Evolutionary conservation across 1,139 yeast species (phyloP).

Genomic region (Candida sojae): DNA sequence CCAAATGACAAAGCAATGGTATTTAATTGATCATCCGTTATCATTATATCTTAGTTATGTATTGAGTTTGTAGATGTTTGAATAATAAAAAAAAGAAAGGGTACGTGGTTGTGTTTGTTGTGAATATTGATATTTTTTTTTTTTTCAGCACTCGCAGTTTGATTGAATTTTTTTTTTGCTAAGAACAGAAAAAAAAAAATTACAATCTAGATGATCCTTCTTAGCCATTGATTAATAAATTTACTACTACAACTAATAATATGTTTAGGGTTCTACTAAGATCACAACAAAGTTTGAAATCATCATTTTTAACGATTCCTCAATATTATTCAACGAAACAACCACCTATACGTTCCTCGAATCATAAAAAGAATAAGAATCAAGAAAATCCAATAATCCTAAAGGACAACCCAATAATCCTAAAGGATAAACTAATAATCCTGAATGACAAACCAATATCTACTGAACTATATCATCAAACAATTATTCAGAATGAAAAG

Average conservation of each 20-base stretch:
- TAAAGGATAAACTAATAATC: no score
- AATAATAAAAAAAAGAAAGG: neutral
- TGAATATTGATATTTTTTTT: neutral
- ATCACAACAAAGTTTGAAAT: neutral
- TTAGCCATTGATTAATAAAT: neutral
- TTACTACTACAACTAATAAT: neutral
- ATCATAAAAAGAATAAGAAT: neutral
- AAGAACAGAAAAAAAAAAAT: neutral
- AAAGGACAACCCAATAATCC: no score
- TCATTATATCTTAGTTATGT: constrained; percentile 46
- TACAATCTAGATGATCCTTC: neutral
- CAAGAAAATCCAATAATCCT: neutral
- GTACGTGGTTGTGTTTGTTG: neutral
- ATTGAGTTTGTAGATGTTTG: neutral
- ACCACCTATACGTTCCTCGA: neutral
- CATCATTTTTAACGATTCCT: neutral
- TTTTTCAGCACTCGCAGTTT: neutral
- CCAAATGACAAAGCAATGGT: constrained; percentile 77
- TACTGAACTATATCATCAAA: neutral
- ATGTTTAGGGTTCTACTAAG: neutral
- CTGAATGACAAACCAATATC: neutral
- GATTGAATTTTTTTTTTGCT: neutral
- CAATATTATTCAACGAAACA: neutral
- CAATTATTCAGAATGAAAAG: constrained; percentile 1
- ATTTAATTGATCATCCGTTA: constrained; percentile 77